Percentiles rank a stretch among this genome's conserved stretches.
phyloP scores from a whole-genome alignment of 139 green algal genomes.

The Chlamydomonas eustigma region DNA sequence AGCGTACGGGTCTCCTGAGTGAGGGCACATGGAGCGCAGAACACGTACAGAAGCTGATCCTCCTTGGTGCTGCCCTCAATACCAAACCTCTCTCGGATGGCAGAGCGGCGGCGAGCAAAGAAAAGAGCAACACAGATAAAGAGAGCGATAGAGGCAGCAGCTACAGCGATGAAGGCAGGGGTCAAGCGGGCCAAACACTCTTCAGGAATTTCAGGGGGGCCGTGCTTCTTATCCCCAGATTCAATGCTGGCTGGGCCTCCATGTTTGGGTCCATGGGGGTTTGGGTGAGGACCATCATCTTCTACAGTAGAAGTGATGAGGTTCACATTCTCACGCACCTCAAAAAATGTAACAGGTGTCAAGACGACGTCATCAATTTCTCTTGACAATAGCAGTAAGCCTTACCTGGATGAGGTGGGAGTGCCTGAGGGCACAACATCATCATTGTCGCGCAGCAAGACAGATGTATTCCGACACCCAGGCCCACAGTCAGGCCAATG shows the following conservation, averaged over 20 bases:
- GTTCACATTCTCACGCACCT: too few relatives aligned
- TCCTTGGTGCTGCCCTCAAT: conserved; percentile 12
- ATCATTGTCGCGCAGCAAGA: not conserved
- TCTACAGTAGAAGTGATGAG: too few relatives aligned
- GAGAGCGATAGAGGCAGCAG: not conserved
- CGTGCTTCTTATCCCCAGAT: too few relatives aligned
- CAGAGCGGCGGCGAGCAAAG: conserved; percentile 11
- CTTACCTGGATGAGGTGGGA: not conserved
- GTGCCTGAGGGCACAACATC: not conserved
- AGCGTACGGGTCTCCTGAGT: conserved; percentile 29
- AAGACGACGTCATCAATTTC: not conserved
- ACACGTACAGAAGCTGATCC: conserved; percentile 11
- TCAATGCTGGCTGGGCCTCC: too few relatives aligned
- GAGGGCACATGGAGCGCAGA: conserved; percentile 15
- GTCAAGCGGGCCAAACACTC: not conserved
- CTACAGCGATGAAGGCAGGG: not conserved
- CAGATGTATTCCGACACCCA: not conserved
- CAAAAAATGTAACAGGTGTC: too few relatives aligned
- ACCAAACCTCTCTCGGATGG: conserved; percentile 18
- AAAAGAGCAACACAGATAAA: not conserved
- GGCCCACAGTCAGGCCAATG: not conserved
- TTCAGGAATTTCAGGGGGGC: not conserved
- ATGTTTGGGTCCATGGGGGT: too few relatives aligned
- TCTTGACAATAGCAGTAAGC: not conserved
- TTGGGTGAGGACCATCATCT: too few relatives aligned